A percentile compares a stretch with the other conserved stretches of the same genome.
phyloP scores from a whole-genome alignment of 139 green algal genomes.

The Chlorella sp. region DNA sequence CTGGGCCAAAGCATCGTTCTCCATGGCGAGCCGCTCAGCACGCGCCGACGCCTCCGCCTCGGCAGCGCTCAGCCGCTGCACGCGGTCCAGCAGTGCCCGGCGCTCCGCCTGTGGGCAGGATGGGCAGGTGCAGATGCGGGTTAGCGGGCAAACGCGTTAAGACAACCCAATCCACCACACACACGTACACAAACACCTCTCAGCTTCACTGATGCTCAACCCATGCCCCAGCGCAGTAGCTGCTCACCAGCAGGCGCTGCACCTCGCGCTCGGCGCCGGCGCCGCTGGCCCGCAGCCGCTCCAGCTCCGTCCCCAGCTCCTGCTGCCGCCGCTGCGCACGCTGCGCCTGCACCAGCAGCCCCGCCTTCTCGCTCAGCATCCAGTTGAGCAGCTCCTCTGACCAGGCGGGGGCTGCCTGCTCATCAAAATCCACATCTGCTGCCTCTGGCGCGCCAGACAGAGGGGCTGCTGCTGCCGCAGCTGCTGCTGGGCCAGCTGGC shows the following conservation, averaged over 20 bases:
- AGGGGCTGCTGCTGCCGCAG: neutral
- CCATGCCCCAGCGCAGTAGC: neutral
- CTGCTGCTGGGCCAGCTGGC: neutral
- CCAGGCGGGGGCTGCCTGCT: conserved; percentile 6
- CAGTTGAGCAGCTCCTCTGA: conserved; percentile 32
- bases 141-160: too few species aligned
- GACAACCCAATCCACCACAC: too few species aligned
- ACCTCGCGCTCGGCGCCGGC: neutral
- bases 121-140: neutral
- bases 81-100: conserved; percentile 4
- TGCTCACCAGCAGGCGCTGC: conserved; percentile 8
- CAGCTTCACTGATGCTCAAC: too few species aligned
- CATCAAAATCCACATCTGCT: neutral
- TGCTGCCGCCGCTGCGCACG: neutral
- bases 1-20: conserved; percentile 16
- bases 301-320: conserved; percentile 9
- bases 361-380: conserved; percentile 30
- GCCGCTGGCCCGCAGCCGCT: neutral
- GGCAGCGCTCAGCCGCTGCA: conserved; percentile 1
- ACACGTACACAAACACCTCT: too few species aligned
- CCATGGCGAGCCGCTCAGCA: neutral
- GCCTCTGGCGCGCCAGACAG: neutral
- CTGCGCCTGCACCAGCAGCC: conserved; percentile 28
- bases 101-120: conserved; percentile 9
- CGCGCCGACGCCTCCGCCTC: conserved; percentile 1